Evolutionary conservation across 2,329 filamentous ascomycete species (phyloP), one percentile per base, ranked within the genome.

Genomic region (Penicillium sp.): DNA sequence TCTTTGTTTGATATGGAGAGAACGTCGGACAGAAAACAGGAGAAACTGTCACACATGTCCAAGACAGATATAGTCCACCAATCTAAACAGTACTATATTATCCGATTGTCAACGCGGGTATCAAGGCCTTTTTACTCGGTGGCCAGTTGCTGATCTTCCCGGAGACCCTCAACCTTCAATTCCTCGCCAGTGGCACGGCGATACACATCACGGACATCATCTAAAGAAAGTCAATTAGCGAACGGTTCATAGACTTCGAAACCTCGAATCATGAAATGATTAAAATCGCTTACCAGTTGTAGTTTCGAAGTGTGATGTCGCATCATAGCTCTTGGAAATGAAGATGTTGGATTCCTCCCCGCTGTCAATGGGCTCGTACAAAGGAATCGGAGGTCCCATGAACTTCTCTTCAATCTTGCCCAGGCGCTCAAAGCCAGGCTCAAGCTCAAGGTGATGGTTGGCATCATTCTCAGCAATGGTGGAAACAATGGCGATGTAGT

Each of bases 241-340:
- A 39, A 19, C 2, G 4, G 16, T 34, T 18, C 7, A 41, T 29
- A 47, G 8, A 2, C n/a, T 19, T 14, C 10, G 5, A 29, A n/a
- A n/a, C n/a, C n/a, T n/a, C n/a, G n/a, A n/a, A n/a, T 23, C 23
- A 23, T 23, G 23, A 23, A 3, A 46, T 29, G 3, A 10, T 16
- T 4, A n/a, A 26, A 9, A 9, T 41, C 26, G 7, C 75, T 68
- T 75, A 84, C 82, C 80, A 50, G 85, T 88, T 29, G 84, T 87
- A 34, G 91, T 97, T 84, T 99, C 94, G 70, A 99, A 99, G 81
- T 99, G 94, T 74, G 90, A 96, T 61, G 90, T 95, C 49, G 95
- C 91, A 70, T 99, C 95, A 77, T 99, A 99, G 80, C 91, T 96
- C 86, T 95, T 97, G 69, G 91, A 96, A 73, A 99, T 91, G 80